Base-by-base conservation (phyloP, 2,329 filamentous ascomycete species). In the Fusarium secorum region DNA sequence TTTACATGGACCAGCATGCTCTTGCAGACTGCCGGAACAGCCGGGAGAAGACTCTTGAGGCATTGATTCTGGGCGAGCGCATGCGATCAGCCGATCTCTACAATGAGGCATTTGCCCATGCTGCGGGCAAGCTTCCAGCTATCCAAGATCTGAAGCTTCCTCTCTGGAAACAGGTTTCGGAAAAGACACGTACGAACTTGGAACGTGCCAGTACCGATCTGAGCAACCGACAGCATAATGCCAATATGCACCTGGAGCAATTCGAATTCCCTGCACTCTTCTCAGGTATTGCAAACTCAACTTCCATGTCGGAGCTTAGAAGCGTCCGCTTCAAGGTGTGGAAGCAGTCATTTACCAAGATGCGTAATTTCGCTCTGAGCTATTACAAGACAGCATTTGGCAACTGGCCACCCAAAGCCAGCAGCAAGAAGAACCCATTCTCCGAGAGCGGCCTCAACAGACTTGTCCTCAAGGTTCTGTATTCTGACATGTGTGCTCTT, bases 221-320 rank as follows among this genome's bases (percentile, higher is more conserved):
- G 6, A 86, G 91, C 36, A 90, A 89, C 66, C 89, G 94, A 24
- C 87, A 93, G 64, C 87, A 90, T 67, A 90, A 87, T 57, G 88
- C 94, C 71, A 91, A 93, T 70, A 83, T 84, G 35, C 91, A 93
- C 45, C 84, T 98, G n/a, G 90, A 93, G 63, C 89, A 94, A 67
- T 98, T 98, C 74, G 93, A 98, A 35, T 98, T 97, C 74, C 94
- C 95, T 0, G 92, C 93, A 1, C 84, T 98, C 9, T 98, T 97
- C 78, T 89, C 94, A 0, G 96, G 96, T 36, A 89, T 94, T 71
- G 95, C 93, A 76, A 94, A 91, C 79, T 97, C 94, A 7, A 95
- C 91, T 15, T 93, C 92, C 2, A 87, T 89, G 26, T 86, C 86
- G 2, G 94, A 97, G 79, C 90, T 93, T 70, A 95, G 91, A 78